phyloP scores from a whole-genome alignment of 805 yeast genomes.

The Tetrapisispora arboricola region DNA sequence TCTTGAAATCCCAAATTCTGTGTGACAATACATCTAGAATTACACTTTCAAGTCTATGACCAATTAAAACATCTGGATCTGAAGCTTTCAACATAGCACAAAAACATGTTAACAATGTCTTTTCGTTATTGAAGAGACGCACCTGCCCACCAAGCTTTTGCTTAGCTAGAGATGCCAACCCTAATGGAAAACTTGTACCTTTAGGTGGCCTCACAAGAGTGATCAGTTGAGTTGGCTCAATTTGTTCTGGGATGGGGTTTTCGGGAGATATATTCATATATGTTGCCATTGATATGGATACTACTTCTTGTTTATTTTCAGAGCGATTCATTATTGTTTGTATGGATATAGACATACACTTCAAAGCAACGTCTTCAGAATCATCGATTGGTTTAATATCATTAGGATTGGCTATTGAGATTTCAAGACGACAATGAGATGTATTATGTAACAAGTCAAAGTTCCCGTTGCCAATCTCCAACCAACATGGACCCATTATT shows the following conservation, averaged over 20 bases:
- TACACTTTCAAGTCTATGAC: constrained; percentile 74
- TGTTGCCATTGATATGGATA: constrained; percentile 68
- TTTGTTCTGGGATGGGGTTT: constrained; percentile 52
- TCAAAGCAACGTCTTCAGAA: constrained; percentile 53
- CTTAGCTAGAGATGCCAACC: constrained; percentile 53
- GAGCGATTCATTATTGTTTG: constrained; percentile 72
- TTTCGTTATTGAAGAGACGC: constrained; percentile 61
- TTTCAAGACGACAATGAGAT: constrained; percentile 76
- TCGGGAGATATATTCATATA: constrained; percentile 65
- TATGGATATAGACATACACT: constrained; percentile 62
- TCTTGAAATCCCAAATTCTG: constrained; percentile 63
- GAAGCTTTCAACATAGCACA: constrained; percentile 57
- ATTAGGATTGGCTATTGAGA: constrained; percentile 42
- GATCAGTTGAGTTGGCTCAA: constrained; percentile 48
- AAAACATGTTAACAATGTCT: constrained; percentile 60
- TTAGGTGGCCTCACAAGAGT: constrained; percentile 73
- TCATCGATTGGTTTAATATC: constrained; percentile 39
- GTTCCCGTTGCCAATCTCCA: constrained; percentile 57
- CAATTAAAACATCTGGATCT: constrained; percentile 90
- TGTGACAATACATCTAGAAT: constrained; percentile 73
- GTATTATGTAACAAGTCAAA: constrained; percentile 49
- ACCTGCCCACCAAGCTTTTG: constrained; percentile 36
- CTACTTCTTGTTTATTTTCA: constrained; percentile 75
- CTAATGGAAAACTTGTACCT: constrained; percentile 65
- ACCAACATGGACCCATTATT: constrained; percentile 98